A percentile compares a stretch with the other conserved stretches of the same genome.
Evolutionary conservation across 2,329 filamentous ascomycete species (phyloP).

Genomic region (Cladophialophora chaetospira): DNA sequence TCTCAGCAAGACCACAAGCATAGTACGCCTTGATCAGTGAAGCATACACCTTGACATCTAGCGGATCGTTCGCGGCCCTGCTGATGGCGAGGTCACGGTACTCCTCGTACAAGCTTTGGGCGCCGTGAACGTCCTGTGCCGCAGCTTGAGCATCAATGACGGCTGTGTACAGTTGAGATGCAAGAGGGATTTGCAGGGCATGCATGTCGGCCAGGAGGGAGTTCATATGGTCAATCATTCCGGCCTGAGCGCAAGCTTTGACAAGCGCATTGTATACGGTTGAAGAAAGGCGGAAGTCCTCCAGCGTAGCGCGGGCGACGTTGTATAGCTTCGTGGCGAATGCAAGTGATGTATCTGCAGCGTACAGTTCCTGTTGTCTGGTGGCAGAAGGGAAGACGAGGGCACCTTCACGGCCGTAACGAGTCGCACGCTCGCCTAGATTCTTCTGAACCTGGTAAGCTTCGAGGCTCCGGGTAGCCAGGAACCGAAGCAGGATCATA

Average conservation of each 20-base stretch:
- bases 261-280: conserved; percentile 85
- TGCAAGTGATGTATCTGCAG: conserved; percentile 82
- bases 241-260: conserved; percentile 79
- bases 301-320: conserved; percentile 65
- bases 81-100: conserved; percentile 82
- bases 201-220: conserved; percentile 92
- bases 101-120: conserved; percentile 93
- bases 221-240: conserved; percentile 84
- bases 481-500: conserved; percentile 78
- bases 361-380: conserved; percentile 80
- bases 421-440: conserved; percentile 77
- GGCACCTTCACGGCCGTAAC: conserved; percentile 83
- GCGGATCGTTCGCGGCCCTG: conserved; percentile 65
- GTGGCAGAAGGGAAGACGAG: conserved; percentile 90
- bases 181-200: conserved; percentile 69
- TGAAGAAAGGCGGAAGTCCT: conserved; percentile 68
- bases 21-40: conserved; percentile 90
- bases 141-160: conserved; percentile 95
- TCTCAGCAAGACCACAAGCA: conserved; percentile 74
- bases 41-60: conserved; percentile 84
- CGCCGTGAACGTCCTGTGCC: conserved; percentile 78
- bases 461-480: conserved; percentile 79
- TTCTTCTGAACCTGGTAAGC: conserved; percentile 70
- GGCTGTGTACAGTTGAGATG: conserved; percentile 79
- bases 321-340: conserved; percentile 86